A percentile compares a stretch with the other conserved stretches of the same genome.
phyloP scores from a whole-genome alignment of 1,139 yeast genomes.

The Torulaspora pretoriensis region DNA sequence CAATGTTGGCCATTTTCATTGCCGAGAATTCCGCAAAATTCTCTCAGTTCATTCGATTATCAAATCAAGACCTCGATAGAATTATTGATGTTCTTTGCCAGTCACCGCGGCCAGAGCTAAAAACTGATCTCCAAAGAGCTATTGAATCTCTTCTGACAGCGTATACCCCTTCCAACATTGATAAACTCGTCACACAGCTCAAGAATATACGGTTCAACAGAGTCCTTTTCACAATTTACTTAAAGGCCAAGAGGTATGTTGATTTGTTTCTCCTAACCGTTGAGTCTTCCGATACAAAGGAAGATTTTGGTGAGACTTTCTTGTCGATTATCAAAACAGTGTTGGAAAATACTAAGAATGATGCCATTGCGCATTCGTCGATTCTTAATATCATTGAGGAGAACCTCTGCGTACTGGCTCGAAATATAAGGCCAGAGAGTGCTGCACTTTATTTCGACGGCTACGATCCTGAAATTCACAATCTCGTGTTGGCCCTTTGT shows the following conservation, averaged over 20 bases:
- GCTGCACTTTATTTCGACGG: slow-evolving; percentile 17
- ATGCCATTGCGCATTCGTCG: slow-evolving; percentile 7
- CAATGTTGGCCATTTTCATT: slow-evolving; percentile 59
- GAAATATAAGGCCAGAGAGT: slow-evolving; percentile 6
- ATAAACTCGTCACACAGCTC: slow-evolving; percentile 48
- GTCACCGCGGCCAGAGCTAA: slow-evolving; percentile 26
- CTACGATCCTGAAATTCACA: slow-evolving; percentile 24
- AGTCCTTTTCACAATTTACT: slow-evolving; percentile 57
- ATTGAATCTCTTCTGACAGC: slow-evolving; percentile 61
- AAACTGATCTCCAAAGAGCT: slow-evolving; percentile 64
- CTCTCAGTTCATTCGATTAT: slow-evolving; percentile 66
- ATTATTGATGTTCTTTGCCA: slow-evolving; percentile 50
- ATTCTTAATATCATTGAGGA: slow-evolving; percentile 7
- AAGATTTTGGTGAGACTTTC: slow-evolving; percentile 9
- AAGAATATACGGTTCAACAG: slow-evolving; percentile 51
- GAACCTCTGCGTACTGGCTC: slow-evolving; percentile 15
- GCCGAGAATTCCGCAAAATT: slow-evolving; percentile 77
- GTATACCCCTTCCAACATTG: slow-evolving; percentile 51
- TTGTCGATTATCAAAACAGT: slow-evolving; percentile 1
- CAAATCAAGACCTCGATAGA: slow-evolving; percentile 51
- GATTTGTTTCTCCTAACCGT: slow-evolving; percentile 43
- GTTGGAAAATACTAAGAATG: slow-evolving; percentile 9
- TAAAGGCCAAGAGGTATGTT: slow-evolving; percentile 47
- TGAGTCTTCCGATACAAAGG: slow-evolving; percentile 9
- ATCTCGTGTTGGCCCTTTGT: slow-evolving; percentile 9